These are phyloP conservation scores for Diaporthe citriasiana DNA, from an alignment of 2,329 filamentous ascomycete genomes.

Conservation along the genomic window DNA sequence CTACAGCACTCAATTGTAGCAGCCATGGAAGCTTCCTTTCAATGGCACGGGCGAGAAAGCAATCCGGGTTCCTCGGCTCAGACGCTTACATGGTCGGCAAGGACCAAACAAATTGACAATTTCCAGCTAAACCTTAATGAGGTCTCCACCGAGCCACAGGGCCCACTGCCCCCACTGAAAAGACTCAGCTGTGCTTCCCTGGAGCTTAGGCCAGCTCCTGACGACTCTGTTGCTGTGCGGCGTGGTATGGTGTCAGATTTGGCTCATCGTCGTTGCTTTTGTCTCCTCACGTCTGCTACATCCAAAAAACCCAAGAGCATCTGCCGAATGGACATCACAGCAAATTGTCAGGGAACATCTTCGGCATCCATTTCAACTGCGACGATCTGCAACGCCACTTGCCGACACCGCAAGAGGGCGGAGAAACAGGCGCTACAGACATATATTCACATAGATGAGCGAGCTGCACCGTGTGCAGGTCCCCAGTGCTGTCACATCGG, in stretches of 20 bases:
- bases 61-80: not conserved
- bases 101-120: conserved; percentile 18
- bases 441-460: conserved; percentile 14
- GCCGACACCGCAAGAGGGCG: not conserved
- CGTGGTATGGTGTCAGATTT: not conserved
- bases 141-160: not conserved
- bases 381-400: conserved; percentile 1
- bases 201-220: not conserved
- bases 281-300: no score
- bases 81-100: not conserved
- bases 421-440: conserved; percentile 14
- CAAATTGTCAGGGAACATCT: not conserved
- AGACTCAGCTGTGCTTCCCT: conserved; percentile 30
- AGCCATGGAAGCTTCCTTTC: not conserved
- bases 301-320: not conserved
- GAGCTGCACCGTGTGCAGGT: conserved; percentile 5
- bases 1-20: not conserved
- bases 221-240: not conserved
- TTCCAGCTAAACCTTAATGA: conserved; percentile 31
- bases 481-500: conserved; percentile 20
- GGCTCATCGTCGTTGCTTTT: not conserved
- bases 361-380: not conserved
- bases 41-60: not conserved
- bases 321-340: not conserved
- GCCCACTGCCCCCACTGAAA: conserved; percentile 30